A percentile compares a stretch with the other conserved stretches of the same genome.
These are phyloP conservation scores for Cordia subcordata DNA, from an alignment of 257 asterid species.

Conservation along the genomic window DNA sequence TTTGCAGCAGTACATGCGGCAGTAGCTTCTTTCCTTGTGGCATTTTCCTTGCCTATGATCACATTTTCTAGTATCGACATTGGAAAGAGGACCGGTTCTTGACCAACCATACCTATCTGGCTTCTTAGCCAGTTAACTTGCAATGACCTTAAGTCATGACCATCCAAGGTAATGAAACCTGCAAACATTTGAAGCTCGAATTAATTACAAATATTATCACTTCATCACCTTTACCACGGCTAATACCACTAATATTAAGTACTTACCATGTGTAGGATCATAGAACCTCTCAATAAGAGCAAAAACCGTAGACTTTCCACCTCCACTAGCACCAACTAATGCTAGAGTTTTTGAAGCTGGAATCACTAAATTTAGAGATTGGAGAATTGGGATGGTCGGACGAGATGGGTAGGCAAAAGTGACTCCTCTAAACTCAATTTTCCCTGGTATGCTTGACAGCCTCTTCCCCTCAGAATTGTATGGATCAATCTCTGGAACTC, in stretches of 20 bases:
- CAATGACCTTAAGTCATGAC: conserved; percentile 64
- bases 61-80: conserved; percentile 71
- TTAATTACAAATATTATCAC: no score
- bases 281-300: conserved; percentile 79
- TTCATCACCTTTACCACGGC: neutral
- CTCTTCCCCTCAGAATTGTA: conserved; percentile 54
- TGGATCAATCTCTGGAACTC: conserved; percentile 69
- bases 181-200: conserved; percentile 3
- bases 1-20: conserved; percentile 63
- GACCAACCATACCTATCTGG: conserved; percentile 91
- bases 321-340: conserved; percentile 74
- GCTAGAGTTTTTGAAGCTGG: conserved; percentile 66
- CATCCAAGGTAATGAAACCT: conserved; percentile 66
- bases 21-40: conserved; percentile 61
- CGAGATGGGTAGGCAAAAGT: conserved; percentile 76
- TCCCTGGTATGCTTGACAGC: conserved; percentile 51
- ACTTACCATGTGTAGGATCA: conserved; percentile 62
- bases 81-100: conserved; percentile 77
- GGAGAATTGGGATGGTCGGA: conserved; percentile 55
- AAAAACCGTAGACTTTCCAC: conserved; percentile 77
- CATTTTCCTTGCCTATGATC: conserved; percentile 72
- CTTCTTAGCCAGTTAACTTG: conserved; percentile 85
- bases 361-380: conserved; percentile 48
- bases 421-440: conserved; percentile 53
- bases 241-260: neutral